phyloP scores from a whole-genome alignment of 352 stramenopile species.

The Plasmopara muralis region DNA sequence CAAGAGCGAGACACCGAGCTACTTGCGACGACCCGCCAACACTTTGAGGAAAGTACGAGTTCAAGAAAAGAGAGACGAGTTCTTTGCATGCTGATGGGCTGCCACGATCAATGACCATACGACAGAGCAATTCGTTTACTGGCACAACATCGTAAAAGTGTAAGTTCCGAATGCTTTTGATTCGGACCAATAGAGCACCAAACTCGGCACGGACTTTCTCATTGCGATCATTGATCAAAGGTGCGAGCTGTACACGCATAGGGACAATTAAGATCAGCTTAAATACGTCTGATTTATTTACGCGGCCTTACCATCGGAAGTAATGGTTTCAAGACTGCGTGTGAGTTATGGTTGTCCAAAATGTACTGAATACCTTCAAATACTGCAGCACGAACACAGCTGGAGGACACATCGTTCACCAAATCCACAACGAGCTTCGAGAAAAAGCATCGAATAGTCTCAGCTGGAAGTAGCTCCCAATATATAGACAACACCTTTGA shows the following conservation, averaged over 20 bases:
- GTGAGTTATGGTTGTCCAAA: conserved; percentile 82
- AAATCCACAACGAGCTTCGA: conserved; percentile 77
- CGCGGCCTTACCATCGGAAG: conserved; percentile 58
- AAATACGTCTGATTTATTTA: no score
- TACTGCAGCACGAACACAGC: conserved; percentile 69
- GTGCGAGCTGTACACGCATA: conserved; percentile 39
- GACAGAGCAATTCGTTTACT: conserved; percentile 68
- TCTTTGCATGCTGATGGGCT: conserved; percentile 57
- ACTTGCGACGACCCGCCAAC: conserved; percentile 77
- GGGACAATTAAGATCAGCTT: no score
- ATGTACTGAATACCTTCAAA: conserved; percentile 83
- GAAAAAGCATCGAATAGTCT: conserved; percentile 79
- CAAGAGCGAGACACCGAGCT: conserved; percentile 64
- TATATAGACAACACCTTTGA: conserved; percentile 79
- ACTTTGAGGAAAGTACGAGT: conserved; percentile 84
- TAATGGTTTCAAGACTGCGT: conserved; percentile 77
- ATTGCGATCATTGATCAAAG: conserved; percentile 79
- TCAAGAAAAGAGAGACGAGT: conserved; percentile 75
- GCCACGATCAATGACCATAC: conserved; percentile 61
- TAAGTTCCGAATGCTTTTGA: conserved; percentile 84
- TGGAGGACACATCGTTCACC: conserved; percentile 72
- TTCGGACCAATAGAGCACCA: conserved; percentile 63
- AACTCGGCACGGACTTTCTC: conserved; percentile 79
- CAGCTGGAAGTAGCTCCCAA: conserved; percentile 74
- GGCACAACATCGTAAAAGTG: conserved; percentile 85